phyloP scores from a whole-genome alignment of 257 asterid genomes.

The Anisodus tanguticus region DNA sequence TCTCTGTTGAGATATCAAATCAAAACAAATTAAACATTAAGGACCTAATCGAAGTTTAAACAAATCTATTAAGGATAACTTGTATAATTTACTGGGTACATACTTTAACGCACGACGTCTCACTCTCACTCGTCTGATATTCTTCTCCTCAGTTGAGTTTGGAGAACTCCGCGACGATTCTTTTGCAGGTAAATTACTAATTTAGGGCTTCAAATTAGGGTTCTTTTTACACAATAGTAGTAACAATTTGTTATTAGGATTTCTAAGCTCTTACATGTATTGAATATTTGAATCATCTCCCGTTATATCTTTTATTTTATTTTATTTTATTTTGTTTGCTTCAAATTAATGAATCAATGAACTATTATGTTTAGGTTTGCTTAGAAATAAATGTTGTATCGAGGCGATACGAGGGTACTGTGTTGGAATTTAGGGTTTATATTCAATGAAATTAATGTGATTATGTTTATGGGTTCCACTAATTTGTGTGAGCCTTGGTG shows the following conservation, averaged over 20 bases:
- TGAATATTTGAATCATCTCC: not conserved
- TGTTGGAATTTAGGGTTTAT: constrained; percentile 2
- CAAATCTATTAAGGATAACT: not conserved
- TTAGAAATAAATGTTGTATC: too few species aligned
- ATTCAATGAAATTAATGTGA: not conserved
- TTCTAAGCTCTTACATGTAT: not conserved
- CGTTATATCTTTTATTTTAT: not conserved
- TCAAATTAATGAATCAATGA: not conserved
- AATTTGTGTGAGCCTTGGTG: not conserved
- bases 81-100: not conserved
- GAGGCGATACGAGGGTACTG: not conserved
- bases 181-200: not conserved
- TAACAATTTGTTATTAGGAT: not conserved
- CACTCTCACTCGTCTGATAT: not conserved
- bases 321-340: not conserved
- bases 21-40: not conserved
- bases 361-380: too few species aligned
- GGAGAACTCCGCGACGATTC: too few species aligned
- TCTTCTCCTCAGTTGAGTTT: not conserved
- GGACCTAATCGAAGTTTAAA: not conserved
- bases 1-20: not conserved
- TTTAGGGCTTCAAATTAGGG: not conserved
- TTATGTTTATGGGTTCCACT: not conserved
- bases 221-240: not conserved
- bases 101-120: not conserved